Evolutionary conservation across 176 grass and related monocot species (phyloP).

Genomic region (Puya raimondii): DNA sequence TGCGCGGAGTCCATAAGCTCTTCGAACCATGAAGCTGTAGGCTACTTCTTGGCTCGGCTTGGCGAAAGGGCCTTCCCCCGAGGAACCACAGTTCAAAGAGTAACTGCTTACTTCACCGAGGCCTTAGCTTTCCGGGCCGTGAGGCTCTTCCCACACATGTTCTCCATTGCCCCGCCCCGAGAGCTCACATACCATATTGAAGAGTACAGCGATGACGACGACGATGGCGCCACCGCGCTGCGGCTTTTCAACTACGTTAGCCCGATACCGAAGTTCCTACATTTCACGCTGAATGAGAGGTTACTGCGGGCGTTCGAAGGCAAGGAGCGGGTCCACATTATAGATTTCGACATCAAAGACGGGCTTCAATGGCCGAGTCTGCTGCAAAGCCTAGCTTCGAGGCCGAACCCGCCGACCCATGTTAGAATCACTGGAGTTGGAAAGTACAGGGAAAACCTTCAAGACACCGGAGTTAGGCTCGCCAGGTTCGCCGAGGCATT

Average conservation of each 20-base stretch:
- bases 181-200: slow-evolving; percentile 38
- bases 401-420: slow-evolving; percentile 42
- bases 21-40: slow-evolving; percentile 50
- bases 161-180: slow-evolving; percentile 52
- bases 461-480: slow-evolving; percentile 53
- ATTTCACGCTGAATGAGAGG: slow-evolving; percentile 84
- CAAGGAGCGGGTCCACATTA: slow-evolving; percentile 85
- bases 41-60: slow-evolving; percentile 65
- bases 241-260: slow-evolving; percentile 62
- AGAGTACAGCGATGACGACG: slow-evolving; percentile 6
- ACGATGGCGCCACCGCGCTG: slow-evolving; percentile 54
- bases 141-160: slow-evolving; percentile 55
- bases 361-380: slow-evolving; percentile 89
- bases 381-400: slow-evolving; percentile 68
- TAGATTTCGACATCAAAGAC: slow-evolving; percentile 96
- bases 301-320: slow-evolving; percentile 65
- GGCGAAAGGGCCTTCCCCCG: slow-evolving; percentile 56
- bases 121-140: slow-evolving; percentile 52
- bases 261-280: slow-evolving; percentile 73
- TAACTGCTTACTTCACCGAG: slow-evolving; percentile 79
- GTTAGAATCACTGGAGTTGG: slow-evolving; percentile 91
- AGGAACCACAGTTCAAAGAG: slow-evolving; percentile 62
- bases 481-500: slow-evolving; percentile 41
- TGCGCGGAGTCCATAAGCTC: slow-evolving; percentile 61
- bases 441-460: slow-evolving; percentile 68